Evolutionary conservation across 805 yeast species (phyloP), one percentile per base, ranked within the genome.

Genomic region (Kregervanrija delftensis): DNA sequence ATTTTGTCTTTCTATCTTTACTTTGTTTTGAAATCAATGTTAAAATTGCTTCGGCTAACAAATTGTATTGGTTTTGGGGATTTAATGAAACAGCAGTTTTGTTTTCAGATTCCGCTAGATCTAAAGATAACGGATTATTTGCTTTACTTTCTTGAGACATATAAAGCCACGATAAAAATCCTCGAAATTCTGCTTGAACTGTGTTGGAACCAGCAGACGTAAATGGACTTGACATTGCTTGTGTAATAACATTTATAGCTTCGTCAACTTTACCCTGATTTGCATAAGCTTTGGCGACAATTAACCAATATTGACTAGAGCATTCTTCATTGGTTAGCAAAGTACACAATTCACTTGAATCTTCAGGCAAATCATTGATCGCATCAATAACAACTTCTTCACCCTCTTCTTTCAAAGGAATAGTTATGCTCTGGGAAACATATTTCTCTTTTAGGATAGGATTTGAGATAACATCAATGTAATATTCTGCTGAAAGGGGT

Each of bases 361-460:
- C 96, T 16, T 86, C 96, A 4, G 96, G 95, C 45, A 89, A 71
- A 58, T 91, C 98, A 33, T 81, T 79, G 42, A 76, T 76, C 48
- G 85, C 73, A 57, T 89, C 91, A 53, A 93, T 77, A 42, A 87
- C 83, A 50, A 91, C 96, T 49, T 87, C 85, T 65, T 89, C 96
- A 55, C 83, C 86, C 46, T 82, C 81, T 45, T 76, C 83, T 50
- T 73, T 73, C 59, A 88, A 68, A 37, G 96, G 96, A 57, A 91
- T 83, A 11, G 65, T 52, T 12, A 63, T 57, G 38, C 55, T 59
- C 12, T 50, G 51, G 9, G 62, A 50, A 1, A 54, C 47, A 39
- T 50, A 59, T 13, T 49, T 47, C 22, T 61, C 62, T 33, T 50
- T 53, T 9, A 51, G 42, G 8, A 45, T 43, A 2, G 49, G 44